A percentile compares a stretch with the other conserved stretches of the same genome.
These are phyloP conservation scores for Saturnispora dispora DNA, from an alignment of 805 yeast species.

Conservation along the genomic window DNA sequence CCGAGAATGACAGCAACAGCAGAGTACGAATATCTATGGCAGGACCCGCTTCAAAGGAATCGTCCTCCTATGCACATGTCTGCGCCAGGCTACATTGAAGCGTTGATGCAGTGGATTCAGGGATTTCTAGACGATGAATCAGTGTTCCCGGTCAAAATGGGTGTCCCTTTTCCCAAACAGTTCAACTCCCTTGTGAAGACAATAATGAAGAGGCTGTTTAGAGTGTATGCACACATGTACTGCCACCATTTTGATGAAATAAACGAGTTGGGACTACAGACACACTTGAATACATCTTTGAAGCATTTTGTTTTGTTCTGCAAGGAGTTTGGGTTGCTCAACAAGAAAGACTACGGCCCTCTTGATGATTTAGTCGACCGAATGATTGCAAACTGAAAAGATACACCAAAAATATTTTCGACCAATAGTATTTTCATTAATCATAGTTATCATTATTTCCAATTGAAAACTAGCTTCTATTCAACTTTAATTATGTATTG, in stretches of 20 bases:
- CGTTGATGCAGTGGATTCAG: conserved; percentile 92
- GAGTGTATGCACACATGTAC: conserved; percentile 95
- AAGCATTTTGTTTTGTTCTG: conserved; percentile 89
- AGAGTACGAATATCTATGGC: conserved; percentile 96
- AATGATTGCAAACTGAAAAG: conserved; percentile 23
- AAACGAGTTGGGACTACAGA: conserved; percentile 82
- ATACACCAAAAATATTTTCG: not conserved
- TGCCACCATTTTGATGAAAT: conserved; percentile 97
- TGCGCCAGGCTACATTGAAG: conserved; percentile 93
- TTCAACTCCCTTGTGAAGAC: conserved; percentile 74
- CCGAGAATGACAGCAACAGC: conserved; percentile 97
- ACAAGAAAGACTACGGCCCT: conserved; percentile 84
- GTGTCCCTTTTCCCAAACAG: conserved; percentile 85
- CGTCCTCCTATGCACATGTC: conserved; percentile 77
- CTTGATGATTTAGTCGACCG: conserved; percentile 70
- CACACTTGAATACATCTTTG: conserved; percentile 86
- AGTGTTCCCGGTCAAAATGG: conserved; percentile 81
- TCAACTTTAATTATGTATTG: too few relatives aligned
- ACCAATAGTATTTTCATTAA: not conserved
- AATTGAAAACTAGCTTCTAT: not conserved
- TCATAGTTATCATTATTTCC: too few relatives aligned
- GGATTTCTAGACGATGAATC: conserved; percentile 84
- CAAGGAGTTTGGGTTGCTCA: conserved; percentile 71
- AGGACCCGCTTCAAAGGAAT: conserved; percentile 51
- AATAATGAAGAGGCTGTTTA: conserved; percentile 80